phyloP scores from a whole-genome alignment of 805 yeast species.

The Maudiozyma barnettii region DNA sequence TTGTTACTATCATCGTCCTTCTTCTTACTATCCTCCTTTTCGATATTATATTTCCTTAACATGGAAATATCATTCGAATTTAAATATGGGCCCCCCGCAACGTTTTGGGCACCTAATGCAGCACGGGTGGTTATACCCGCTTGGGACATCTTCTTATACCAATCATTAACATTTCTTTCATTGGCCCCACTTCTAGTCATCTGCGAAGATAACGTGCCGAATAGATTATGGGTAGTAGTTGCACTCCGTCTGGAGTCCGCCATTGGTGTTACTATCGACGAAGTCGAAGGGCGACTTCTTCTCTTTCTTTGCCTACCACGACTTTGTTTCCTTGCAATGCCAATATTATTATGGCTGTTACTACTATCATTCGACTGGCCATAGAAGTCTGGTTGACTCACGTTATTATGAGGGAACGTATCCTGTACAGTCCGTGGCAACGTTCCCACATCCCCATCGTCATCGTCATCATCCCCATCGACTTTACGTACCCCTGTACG shows the following conservation, averaged over 20 bases:
- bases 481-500: constrained; percentile 1
- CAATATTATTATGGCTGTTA: neutral
- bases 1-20: neutral
- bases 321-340: neutral
- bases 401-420: constrained; percentile 11
- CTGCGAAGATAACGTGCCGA: constrained; percentile 15
- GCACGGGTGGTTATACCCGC: constrained; percentile 36
- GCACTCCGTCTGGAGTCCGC: too few species aligned
- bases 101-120: constrained; percentile 35
- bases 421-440: constrained; percentile 24
- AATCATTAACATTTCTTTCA: constrained; percentile 20
- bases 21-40: neutral
- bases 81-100: constrained; percentile 31
- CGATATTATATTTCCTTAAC: constrained; percentile 4
- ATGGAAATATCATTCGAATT: constrained; percentile 17
- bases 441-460: neutral
- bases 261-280: too few species aligned
- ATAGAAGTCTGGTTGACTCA: neutral
- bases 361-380: too few species aligned
- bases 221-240: too few species aligned
- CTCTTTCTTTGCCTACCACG: neutral
- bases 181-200: constrained; percentile 5
- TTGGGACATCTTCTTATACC: constrained; percentile 23
- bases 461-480: neutral
- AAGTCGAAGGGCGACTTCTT: neutral